Base-by-base conservation (phyloP, 805 yeast species). In the Candida sithepensis region DNA sequence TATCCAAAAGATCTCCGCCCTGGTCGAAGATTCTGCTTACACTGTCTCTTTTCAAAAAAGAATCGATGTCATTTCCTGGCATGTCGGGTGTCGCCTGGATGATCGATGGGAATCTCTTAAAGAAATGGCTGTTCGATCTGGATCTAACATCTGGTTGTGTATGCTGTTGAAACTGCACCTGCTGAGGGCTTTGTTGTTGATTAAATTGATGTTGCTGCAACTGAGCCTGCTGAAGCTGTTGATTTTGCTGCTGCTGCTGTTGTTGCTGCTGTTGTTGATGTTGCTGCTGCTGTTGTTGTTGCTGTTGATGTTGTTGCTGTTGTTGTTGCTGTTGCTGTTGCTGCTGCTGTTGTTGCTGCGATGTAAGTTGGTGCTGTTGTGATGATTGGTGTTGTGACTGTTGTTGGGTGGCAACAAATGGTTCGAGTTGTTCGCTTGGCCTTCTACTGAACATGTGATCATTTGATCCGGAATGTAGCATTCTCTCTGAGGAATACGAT, bases 391-490 rank as follows among this genome's bases (percentile, higher is more conserved):
- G 54, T 33, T 30, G 48, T 16, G 43, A 46, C 2, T 37, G 42
- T 12, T 36, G 44, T 3, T 65, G 60, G 3, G 39, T 39, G 4
- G 77, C 69, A 43, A 69, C 65, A 52, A 75, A 76, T 1, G 78
- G 75, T 45, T 77, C 81, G 43, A 75, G 50, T 44, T 74, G 79
- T 53, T 77, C 81, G 42, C 78, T 70, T n/a, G 73, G 76, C 42
- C 79, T 63, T 52, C 78, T 64, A 40, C 44, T 61, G 49, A 50
- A 56, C 51, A 58, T 55, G 52, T 47, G 68, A 45, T 58, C 67
- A 42, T 36, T 45, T 5, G 57, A 36, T 14, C 40, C 49, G 13
- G 56, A 42, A 34, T 57, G 60, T 8, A 54, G 46, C 46, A 53
- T 42, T 43, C 64, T 47, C 21, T 61, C 66, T 0, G 65, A 50